Evolutionary conservation across 176 grass and related monocot genomes (phyloP).

Genomic region (Paspalum vaginatum): DNA sequence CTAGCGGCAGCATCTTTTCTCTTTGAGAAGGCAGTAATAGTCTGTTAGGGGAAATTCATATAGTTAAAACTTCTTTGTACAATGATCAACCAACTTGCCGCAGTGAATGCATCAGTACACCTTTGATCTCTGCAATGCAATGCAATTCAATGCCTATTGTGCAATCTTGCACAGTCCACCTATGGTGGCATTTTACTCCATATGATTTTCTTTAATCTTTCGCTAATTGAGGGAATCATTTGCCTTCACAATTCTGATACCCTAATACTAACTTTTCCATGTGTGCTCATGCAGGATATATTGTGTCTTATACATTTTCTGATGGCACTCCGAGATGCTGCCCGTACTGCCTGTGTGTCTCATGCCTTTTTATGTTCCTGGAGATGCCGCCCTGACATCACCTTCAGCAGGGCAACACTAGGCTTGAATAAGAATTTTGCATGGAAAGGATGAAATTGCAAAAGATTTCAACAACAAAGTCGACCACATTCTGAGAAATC

Average conservation of each 20-base stretch:
- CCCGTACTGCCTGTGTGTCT: neutral
- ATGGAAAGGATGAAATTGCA: neutral
- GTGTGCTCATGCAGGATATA: neutral
- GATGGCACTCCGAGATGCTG: conserved; percentile 8
- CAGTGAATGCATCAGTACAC: neutral
- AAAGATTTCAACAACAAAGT: neutral
- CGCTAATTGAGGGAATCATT: neutral
- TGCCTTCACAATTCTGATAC: neutral
- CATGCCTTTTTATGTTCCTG: neutral
- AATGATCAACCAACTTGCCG: neutral
- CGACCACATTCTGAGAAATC: neutral
- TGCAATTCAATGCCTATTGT: neutral
- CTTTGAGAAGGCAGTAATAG: neutral
- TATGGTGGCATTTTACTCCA: neutral
- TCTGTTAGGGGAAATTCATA: neutral
- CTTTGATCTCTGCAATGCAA: neutral
- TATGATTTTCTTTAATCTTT: neutral
- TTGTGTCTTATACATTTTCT: conserved; percentile 12
- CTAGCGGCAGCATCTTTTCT: neutral
- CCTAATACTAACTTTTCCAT: neutral
- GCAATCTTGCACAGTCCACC: neutral
- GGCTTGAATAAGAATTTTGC: conserved; percentile 2
- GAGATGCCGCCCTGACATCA: neutral
- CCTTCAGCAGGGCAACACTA: neutral
- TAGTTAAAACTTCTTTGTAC: neutral